Conservation (phyloP, 805 yeast genomes). For the Lachancea lanzarotensis region DNA sequence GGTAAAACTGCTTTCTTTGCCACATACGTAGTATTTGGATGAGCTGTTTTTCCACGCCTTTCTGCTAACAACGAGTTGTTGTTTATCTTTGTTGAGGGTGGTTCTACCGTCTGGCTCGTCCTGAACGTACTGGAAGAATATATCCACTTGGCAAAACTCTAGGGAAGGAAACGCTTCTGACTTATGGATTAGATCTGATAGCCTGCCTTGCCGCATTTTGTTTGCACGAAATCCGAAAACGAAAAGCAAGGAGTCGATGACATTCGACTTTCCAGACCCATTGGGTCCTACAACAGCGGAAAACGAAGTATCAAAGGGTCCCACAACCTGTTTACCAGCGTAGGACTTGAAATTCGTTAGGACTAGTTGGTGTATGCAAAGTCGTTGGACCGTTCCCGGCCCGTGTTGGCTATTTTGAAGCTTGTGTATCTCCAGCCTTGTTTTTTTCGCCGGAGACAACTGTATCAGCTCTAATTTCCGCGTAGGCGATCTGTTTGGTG, state of each 20-base stretch:
- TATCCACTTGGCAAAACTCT: conserved; percentile 81
- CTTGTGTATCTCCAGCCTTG: conserved; percentile 29
- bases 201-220: conserved; percentile 92
- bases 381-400: conserved; percentile 35
- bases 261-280: conserved; percentile 97
- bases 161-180: conserved; percentile 66
- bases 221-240: conserved; percentile 96
- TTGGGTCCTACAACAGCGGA: conserved; percentile 98
- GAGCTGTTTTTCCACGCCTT: conserved; percentile 70
- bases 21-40: conserved; percentile 73
- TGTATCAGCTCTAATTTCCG: conserved; percentile 38
- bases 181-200: conserved; percentile 89
- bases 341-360: conserved; percentile 88
- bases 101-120: conserved; percentile 49
- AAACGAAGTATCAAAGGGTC: conserved; percentile 90
- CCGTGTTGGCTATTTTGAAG: conserved; percentile 30
- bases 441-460: conserved; percentile 36
- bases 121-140: conserved; percentile 71
- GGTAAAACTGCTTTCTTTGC: conserved; percentile 60
- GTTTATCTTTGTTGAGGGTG: conserved; percentile 45
- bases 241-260: conserved; percentile 90
- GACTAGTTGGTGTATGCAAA: conserved; percentile 69
- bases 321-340: conserved; percentile 87
- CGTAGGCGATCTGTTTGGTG: conserved; percentile 34
- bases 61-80: conserved; percentile 63